Evolutionary conservation across 177 flowering plant species (phyloP), one percentile per base, ranked within the genome.

Genomic region (Telopea speciosissima): DNA sequence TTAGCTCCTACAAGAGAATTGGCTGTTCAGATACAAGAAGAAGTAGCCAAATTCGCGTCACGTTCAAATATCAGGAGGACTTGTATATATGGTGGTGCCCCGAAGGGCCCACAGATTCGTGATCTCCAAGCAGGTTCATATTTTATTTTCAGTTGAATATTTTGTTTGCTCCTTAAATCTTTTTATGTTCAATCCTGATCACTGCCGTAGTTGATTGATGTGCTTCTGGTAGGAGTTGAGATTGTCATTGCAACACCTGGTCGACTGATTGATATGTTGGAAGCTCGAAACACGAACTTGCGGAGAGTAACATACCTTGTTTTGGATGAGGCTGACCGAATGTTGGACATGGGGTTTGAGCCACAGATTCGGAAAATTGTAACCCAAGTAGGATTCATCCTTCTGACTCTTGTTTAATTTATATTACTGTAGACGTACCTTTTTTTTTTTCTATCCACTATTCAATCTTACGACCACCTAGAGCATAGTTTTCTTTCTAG

Each of bases 311-410:
- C 99, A 45, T 95, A 93, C 78, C 92, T 95, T 76, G 99, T 93
- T 24, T 79, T 95, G 81, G 99, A 93, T 76, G 99, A 95, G 78
- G 99, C 99, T 70, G 99, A 93, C 77, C 84, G 98, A 36, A 95
- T 95, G 99, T 83, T 95, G 76, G 99, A 95, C 72, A 95, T 93
- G 99, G 99, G 99, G 22, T 95, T 93, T 85, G 98, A 95, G 77
- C 99, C 99, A 36, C 99, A 95, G 72, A 95, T 95, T 63, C 84
- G 97, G 76, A 91, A 91, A 82, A 87, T 95, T 71, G 75, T 95
- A 28, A 74, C 90, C 45, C 99, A 95, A 77, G 98, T 89, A 80
- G 26, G 80, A 70, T 54, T 62, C 26, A 21, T 65, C 19, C 61
- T 5, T 66, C 26, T 67, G 22, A 61, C 31, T 10, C 19, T 65